Evolutionary conservation across 2,329 filamentous ascomycete genomes (phyloP).

Genomic region (Diaporthe sp.): DNA sequence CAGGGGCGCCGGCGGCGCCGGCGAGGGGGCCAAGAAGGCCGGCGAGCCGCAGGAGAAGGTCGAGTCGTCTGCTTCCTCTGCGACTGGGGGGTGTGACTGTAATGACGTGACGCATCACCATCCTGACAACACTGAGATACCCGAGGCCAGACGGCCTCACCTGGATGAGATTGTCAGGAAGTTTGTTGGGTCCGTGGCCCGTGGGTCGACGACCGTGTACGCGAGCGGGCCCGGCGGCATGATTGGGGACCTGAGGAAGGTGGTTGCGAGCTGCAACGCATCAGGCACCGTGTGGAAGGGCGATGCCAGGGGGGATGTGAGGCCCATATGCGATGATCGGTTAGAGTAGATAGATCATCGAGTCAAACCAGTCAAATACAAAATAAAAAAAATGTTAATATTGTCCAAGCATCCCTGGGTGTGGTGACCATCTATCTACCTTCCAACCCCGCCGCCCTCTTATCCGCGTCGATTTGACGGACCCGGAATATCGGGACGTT

Average conservation of each 20-base stretch:
- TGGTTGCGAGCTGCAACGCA: slow-evolving; percentile 65
- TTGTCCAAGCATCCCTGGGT: background rate
- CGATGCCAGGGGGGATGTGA: slow-evolving; percentile 65
- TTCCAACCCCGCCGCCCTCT: background rate
- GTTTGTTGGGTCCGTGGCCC: slow-evolving; percentile 59
- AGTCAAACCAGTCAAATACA: background rate
- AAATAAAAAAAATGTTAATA: background rate
- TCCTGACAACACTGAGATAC: slow-evolving; percentile 25
- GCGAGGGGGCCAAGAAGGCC: slow-evolving; percentile 38
- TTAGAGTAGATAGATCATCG: slow-evolving; percentile 51
- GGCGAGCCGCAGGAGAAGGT: slow-evolving; percentile 35
- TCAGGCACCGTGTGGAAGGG: slow-evolving; percentile 66
- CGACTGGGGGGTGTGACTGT: slow-evolving; percentile 39
- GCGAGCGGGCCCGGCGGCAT: slow-evolving; percentile 71
- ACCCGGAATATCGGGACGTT: background rate
- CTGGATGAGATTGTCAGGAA: slow-evolving; percentile 55
- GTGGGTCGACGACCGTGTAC: slow-evolving; percentile 65
- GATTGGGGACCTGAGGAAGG: slow-evolving; percentile 65
- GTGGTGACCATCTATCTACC: background rate
- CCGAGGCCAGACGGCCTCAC: slow-evolving; percentile 54
- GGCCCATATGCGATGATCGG: slow-evolving; percentile 69
- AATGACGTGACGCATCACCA: slow-evolving; percentile 37
- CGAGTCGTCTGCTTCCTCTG: slow-evolving; percentile 37
- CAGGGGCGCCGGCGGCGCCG: slow-evolving; percentile 37
- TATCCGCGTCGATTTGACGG: background rate